Percentiles rank a stretch among this genome's conserved stretches.
These are phyloP conservation scores for Dorcoceras hygrometricum DNA, from an alignment of 257 asterid genomes.

Conservation along the genomic window DNA sequence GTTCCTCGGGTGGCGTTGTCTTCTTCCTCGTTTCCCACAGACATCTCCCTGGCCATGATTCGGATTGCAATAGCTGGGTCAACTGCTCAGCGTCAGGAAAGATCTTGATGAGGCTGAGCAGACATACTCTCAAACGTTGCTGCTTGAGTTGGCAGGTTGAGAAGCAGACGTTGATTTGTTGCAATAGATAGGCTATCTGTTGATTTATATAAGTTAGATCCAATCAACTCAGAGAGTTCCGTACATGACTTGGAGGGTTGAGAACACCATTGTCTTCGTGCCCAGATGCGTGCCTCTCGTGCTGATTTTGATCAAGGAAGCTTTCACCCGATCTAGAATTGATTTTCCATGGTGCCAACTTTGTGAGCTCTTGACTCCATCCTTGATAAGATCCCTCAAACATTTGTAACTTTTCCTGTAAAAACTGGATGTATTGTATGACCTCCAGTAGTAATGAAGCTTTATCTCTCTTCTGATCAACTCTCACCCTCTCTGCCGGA, in stretches of 20 bases:
- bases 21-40: no score
- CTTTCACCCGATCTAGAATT: constrained; percentile 53
- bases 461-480: constrained; percentile 77
- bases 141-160: constrained; percentile 47
- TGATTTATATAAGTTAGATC: constrained; percentile 36
- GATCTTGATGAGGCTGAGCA: constrained; percentile 40
- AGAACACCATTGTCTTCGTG: constrained; percentile 47
- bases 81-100: constrained; percentile 47
- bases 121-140: constrained; percentile 45
- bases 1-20: no score
- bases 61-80: constrained; percentile 39
- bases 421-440: constrained; percentile 75
- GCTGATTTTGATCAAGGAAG: constrained; percentile 51
- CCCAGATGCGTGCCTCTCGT: constrained; percentile 41
- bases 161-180: constrained; percentile 38
- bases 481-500: no score
- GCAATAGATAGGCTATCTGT: constrained; percentile 38
- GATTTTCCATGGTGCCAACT: constrained; percentile 56
- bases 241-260: constrained; percentile 42
- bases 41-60: constrained; percentile 44
- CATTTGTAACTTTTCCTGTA: constrained; percentile 62
- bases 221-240: constrained; percentile 49
- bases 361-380: constrained; percentile 71
- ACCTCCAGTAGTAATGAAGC: constrained; percentile 89
- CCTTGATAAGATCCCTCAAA: constrained; percentile 62